These are phyloP conservation scores for Deuterostichococcus epilithicus DNA, from an alignment of 139 green algal species.

Conservation along the genomic window DNA sequence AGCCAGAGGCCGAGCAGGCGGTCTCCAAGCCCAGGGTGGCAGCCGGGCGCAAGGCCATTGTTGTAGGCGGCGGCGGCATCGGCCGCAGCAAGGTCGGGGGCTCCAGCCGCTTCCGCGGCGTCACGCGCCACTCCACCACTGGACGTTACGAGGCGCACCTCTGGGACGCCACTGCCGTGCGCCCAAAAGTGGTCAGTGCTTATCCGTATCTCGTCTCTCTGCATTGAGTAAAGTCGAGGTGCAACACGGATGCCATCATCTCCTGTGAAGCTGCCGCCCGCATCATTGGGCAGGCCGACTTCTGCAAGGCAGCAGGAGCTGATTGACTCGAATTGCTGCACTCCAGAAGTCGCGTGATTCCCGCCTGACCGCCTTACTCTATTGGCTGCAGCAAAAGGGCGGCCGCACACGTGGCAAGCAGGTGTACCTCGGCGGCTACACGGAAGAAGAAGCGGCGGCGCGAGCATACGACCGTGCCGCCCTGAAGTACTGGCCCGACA, in stretches of 20 bases:
- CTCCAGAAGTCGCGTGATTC: too few species aligned
- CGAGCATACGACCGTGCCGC: conserved; percentile 75
- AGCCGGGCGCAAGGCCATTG: too few species aligned
- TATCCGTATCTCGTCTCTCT: too few species aligned
- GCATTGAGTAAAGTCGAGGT: too few species aligned
- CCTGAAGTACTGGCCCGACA: conserved; percentile 56
- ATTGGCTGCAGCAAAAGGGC: conserved; percentile 29
- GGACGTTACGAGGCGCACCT: conserved; percentile 74
- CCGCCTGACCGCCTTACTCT: neutral
- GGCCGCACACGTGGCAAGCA: conserved; percentile 61
- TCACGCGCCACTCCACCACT: conserved; percentile 66
- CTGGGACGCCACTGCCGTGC: conserved; percentile 55
- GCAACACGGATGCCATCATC: too few species aligned
- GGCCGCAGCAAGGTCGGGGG: too few species aligned
- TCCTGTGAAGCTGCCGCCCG: neutral
- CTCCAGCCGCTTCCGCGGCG: conserved; percentile 51
- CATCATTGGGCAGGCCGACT: too few species aligned
- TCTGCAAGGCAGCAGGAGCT: too few species aligned
- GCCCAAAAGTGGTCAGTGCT: conserved; percentile 11
- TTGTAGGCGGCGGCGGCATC: too few species aligned
- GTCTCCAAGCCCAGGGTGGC: too few species aligned
- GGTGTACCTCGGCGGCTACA: conserved; percentile 75
- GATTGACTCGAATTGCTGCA: too few species aligned
- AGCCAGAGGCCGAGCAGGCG: neutral
- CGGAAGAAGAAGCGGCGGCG: conserved; percentile 65